phyloP scores from a whole-genome alignment of 179 eudicot species.

The Kewa caespitosa region DNA sequence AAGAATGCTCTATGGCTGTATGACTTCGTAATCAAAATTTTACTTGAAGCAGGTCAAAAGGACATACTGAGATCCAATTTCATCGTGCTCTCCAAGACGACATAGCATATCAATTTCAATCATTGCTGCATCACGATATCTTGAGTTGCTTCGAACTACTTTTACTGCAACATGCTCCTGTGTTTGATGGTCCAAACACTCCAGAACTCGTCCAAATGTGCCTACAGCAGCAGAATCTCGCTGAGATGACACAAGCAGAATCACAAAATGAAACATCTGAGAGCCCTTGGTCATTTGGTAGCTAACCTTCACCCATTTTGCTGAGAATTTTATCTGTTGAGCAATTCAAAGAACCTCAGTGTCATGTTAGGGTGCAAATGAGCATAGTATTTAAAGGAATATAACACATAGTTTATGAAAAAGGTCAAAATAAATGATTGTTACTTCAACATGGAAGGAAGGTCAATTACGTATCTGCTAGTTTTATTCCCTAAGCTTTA shows the following conservation, averaged over 20 bases:
- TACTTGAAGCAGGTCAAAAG: constrained; percentile 22
- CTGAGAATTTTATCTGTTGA: constrained; percentile 74
- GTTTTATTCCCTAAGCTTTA: too few relatives aligned
- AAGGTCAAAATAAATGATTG: too few relatives aligned
- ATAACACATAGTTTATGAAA: too few relatives aligned
- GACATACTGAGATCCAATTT: constrained; percentile 55
- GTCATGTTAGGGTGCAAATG: constrained; percentile 3
- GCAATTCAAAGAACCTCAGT: constrained; percentile 12
- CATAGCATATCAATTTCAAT: constrained; percentile 72
- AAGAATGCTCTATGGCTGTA: constrained; percentile 7
- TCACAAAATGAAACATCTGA: constrained; percentile 57
- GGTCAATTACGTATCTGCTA: too few relatives aligned
- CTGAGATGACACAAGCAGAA: constrained; percentile 58
- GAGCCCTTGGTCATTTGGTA: constrained; percentile 48
- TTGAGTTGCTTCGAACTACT: constrained; percentile 66
- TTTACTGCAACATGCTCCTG: constrained; percentile 74
- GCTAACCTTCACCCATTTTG: constrained; percentile 98
- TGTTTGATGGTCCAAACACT: constrained; percentile 66
- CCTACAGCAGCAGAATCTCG: constrained; percentile 75
- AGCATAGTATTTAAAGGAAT: not conserved
- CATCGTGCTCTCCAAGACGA: constrained; percentile 59
- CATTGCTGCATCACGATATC: constrained; percentile 88
- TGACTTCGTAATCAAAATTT: constrained; percentile 13
- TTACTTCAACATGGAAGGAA: too few relatives aligned
- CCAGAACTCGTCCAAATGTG: constrained; percentile 86